Percentiles rank a stretch among this genome's conserved stretches.
Conservation (phyloP, 306 rosid species). For the Begonia masoniana region DNA sequence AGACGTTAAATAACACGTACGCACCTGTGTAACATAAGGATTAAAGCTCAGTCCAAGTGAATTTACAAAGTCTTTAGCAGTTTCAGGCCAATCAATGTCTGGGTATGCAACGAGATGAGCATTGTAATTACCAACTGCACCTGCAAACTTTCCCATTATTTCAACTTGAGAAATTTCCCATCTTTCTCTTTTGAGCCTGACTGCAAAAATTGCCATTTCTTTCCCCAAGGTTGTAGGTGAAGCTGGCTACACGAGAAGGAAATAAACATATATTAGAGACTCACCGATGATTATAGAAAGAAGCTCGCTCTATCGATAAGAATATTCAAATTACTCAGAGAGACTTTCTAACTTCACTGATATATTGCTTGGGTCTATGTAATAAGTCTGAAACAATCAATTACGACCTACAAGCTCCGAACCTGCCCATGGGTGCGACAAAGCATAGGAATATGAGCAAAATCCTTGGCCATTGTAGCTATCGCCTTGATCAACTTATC, state of each 20-base stretch:
- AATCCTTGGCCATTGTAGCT: conserved; percentile 47
- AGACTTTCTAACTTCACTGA: too few species aligned
- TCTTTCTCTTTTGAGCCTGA: conserved; percentile 66
- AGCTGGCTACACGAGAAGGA: conserved; percentile 48
- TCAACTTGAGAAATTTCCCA: conserved; percentile 46
- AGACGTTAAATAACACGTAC: conserved; percentile 2
- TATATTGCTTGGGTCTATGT: background rate
- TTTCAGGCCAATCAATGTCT: conserved; percentile 45
- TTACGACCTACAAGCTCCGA: background rate
- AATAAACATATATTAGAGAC: background rate
- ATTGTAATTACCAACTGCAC: conserved; percentile 96
- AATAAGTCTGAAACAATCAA: conserved; percentile 2
- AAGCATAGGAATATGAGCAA: conserved; percentile 68
- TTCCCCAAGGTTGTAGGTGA: conserved; percentile 92
- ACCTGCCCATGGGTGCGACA: conserved; percentile 96
- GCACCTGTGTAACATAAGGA: conserved; percentile 71
- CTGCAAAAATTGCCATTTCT: conserved; percentile 88
- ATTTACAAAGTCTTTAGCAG: conserved; percentile 59
- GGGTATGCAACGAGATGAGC: conserved; percentile 91
- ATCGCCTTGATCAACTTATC: conserved; percentile 45
- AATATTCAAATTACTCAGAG: too few species aligned
- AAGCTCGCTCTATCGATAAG: too few species aligned
- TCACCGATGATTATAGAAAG: too few species aligned
- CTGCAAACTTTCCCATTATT: conserved; percentile 83
- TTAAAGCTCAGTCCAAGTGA: conserved; percentile 75